These are phyloP conservation scores for Metschnikowia bowlesiae DNA, from an alignment of 805 yeast genomes.

Conservation along the genomic window DNA sequence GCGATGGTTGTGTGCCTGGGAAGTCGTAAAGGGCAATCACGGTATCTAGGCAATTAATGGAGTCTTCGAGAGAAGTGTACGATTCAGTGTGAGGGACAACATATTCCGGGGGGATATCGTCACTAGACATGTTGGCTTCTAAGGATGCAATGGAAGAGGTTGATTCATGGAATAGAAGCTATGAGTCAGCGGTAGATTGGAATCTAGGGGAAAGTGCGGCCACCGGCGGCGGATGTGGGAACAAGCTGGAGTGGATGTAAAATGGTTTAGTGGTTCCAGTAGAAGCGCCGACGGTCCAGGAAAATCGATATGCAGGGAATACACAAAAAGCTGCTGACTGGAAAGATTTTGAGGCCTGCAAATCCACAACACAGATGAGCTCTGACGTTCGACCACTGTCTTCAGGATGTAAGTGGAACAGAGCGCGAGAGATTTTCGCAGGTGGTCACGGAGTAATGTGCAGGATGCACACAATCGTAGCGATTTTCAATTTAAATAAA, in stretches of 20 bases:
- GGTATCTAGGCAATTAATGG: slow-evolving; percentile 45
- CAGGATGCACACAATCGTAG: background rate
- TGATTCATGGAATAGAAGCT: background rate
- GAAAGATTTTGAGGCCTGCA: background rate
- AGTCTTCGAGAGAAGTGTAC: slow-evolving; percentile 7
- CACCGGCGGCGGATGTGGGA: background rate
- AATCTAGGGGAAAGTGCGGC: background rate
- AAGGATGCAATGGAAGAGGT: background rate
- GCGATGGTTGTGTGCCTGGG: slow-evolving; percentile 48
- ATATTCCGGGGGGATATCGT: slow-evolving; percentile 40
- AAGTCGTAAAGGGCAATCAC: slow-evolving; percentile 57
- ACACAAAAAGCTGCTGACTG: background rate
- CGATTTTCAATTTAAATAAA: background rate
- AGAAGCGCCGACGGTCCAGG: background rate
- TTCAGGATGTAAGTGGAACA: background rate
- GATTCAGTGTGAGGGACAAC: slow-evolving; percentile 27
- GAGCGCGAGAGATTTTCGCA: slow-evolving; percentile 2
- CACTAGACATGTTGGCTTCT: slow-evolving; percentile 13
- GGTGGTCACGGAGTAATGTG: background rate
- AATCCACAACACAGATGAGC: background rate
- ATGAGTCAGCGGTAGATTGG: background rate
- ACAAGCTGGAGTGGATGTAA: background rate
- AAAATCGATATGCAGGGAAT: background rate
- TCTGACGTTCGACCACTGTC: too few species aligned
- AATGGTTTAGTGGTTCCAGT: background rate